phyloP scores from a whole-genome alignment of 164 flowering plant genomes.

The Piper longum region DNA sequence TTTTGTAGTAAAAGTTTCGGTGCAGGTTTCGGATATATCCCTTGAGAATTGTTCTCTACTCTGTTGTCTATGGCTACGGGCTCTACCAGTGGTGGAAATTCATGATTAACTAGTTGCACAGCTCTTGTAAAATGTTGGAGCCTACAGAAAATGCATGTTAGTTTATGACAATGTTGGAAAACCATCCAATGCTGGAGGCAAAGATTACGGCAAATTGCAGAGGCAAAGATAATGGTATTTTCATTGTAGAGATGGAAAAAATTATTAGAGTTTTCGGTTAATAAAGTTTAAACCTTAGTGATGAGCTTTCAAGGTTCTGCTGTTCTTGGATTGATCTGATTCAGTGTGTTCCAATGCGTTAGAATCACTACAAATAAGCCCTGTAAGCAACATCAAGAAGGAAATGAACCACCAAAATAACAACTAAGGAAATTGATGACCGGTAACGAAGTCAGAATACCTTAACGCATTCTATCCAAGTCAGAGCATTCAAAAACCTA shows the following conservation, averaged over 20 bases:
- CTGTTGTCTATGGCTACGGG: not conserved
- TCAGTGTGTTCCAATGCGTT: not conserved
- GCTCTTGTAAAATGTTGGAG: not conserved
- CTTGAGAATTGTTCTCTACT: not conserved
- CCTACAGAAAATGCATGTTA: not conserved
- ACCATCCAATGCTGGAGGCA: not conserved
- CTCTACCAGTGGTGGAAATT: slow-evolving; percentile 3
- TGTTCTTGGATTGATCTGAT: not conserved
- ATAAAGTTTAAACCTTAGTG: no score
- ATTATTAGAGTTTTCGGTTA: not conserved
- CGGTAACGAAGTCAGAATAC: no score
- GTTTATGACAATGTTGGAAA: not conserved
- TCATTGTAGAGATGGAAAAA: not conserved
- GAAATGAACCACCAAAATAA: no score
- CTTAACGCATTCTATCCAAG: no score
- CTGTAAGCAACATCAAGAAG: no score
- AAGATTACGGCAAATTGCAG: not conserved
- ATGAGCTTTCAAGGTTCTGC: not conserved
- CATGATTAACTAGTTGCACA: not conserved
- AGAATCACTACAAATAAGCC: no score
- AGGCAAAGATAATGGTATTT: not conserved
- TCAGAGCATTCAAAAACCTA: no score
- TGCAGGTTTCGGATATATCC: slow-evolving; percentile 2
- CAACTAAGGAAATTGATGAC: no score
- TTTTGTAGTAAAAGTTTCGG: not conserved